A percentile compares a stretch with the other conserved stretches of the same genome.
phyloP scores from a whole-genome alignment of 2,329 filamentous ascomycete genomes.

The Colletotrichum tabaci region DNA sequence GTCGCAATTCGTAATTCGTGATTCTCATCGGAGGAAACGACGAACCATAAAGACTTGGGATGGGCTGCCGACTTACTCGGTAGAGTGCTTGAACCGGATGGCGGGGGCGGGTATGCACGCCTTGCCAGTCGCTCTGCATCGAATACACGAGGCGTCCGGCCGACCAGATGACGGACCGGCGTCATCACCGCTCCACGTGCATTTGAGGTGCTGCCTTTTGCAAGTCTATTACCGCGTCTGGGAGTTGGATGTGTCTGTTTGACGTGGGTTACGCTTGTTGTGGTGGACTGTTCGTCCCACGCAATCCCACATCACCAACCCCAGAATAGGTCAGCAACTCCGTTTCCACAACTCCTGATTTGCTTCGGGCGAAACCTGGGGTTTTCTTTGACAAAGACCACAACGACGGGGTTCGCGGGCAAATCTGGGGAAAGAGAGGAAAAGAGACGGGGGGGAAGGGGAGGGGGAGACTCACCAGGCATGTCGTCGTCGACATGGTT shows the following conservation, averaged over 20 bases:
- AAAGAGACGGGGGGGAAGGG: neutral
- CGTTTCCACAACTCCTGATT: conserved; percentile 3
- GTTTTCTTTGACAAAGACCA: neutral
- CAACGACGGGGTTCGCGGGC: neutral
- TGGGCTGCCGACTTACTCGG: conserved; percentile 15
- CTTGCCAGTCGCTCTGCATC: conserved; percentile 33
- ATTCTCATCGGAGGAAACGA: neutral
- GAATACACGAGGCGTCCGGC: conserved; percentile 27
- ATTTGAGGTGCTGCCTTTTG: conserved; percentile 35
- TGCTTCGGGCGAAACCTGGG: conserved; percentile 23
- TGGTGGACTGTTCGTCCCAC: conserved; percentile 1
- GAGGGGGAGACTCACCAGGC: conserved; percentile 19
- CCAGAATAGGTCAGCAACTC: neutral
- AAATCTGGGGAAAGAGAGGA: conserved; percentile 24
- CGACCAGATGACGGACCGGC: conserved; percentile 25
- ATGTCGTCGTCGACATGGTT: conserved; percentile 37
- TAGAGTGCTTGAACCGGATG: conserved; percentile 25
- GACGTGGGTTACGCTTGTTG: neutral
- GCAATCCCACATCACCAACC: conserved; percentile 12
- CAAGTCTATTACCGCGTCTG: conserved; percentile 8
- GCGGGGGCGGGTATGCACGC: conserved; percentile 21
- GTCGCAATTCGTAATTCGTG: neutral
- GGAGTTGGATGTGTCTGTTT: neutral
- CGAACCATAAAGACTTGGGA: neutral
- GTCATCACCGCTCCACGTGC: conserved; percentile 30